Evolutionary conservation across 495 filamentous ascomycete genomes (phyloP).

Genomic region (Monascus purpureus): DNA sequence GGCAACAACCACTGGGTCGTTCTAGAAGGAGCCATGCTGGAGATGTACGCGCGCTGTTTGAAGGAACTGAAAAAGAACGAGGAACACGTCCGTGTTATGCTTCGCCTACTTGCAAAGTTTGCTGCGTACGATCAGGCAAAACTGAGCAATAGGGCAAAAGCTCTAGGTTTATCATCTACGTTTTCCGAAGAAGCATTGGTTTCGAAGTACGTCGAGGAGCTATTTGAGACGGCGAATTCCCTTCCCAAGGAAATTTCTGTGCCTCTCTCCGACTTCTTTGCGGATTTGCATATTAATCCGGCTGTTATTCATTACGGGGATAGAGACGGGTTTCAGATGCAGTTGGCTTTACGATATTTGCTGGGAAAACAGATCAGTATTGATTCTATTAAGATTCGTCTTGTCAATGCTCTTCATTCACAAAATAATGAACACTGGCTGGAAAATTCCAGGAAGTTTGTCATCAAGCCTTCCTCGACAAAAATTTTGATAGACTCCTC

Average conservation of each 20-base stretch:
- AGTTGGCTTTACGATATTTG: constrained; percentile 55
- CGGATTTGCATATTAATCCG: constrained; percentile 51
- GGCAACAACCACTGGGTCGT: constrained; percentile 65
- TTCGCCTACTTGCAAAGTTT: constrained; percentile 64
- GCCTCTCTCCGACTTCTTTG: constrained; percentile 61
- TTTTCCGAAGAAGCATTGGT: constrained; percentile 40
- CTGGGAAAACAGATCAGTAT: constrained; percentile 57
- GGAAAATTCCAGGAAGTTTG: constrained; percentile 16
- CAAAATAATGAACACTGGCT: constrained; percentile 31
- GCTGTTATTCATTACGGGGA: constrained; percentile 54
- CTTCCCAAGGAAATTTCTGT: constrained; percentile 51
- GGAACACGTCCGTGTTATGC: constrained; percentile 63
- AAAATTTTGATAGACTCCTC: constrained; percentile 25
- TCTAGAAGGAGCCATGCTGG: constrained; percentile 68
- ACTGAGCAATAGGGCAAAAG: constrained; percentile 20
- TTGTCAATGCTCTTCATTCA: constrained; percentile 28
- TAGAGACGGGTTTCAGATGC: constrained; percentile 66
- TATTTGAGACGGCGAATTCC: constrained; percentile 46
- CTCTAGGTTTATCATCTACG: constrained; percentile 16
- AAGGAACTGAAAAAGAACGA: constrained; percentile 60
- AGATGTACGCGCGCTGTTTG: constrained; percentile 75
- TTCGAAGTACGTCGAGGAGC: constrained; percentile 48
- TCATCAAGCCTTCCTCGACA: constrained; percentile 25
- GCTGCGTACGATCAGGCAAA: constrained; percentile 27
- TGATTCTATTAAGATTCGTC: constrained; percentile 48